These are phyloP conservation scores for Cinchona pubescens DNA, from an alignment of 257 asterid species.

Conservation along the genomic window DNA sequence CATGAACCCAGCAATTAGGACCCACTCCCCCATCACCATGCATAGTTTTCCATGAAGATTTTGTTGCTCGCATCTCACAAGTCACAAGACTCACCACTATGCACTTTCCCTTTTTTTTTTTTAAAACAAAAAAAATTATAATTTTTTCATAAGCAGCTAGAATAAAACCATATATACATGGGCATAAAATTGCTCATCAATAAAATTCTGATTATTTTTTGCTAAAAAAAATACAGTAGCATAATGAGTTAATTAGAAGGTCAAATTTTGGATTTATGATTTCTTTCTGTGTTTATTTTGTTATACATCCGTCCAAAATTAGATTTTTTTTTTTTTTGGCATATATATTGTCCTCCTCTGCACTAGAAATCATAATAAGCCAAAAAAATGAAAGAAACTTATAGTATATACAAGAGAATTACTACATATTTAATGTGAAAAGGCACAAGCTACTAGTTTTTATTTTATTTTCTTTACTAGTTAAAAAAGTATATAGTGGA, in stretches of 20 bases:
- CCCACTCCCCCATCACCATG: constrained; percentile 5
- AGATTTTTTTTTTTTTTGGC: background rate
- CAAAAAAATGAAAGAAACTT: no score
- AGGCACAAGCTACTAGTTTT: background rate
- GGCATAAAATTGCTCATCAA: no score
- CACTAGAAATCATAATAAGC: no score
- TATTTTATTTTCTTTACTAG: no score
- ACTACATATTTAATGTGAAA: background rate
- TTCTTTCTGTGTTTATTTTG: background rate
- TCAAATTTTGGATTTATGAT: background rate
- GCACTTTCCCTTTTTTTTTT: no score
- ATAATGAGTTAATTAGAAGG: background rate
- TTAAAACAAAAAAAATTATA: no score
- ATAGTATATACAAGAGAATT: no score
- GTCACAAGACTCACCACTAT: no score
- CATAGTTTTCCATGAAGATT: background rate
- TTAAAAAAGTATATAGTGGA: background rate
- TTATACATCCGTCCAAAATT: background rate
- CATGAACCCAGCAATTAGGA: constrained; percentile 14
- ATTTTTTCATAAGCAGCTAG: no score
- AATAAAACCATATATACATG: no score
- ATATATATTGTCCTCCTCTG: background rate
- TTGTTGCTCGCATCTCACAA: background rate
- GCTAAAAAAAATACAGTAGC: no score
- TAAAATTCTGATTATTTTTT: no score